Percentiles rank a stretch among this genome's conserved stretches.
phyloP scores from a whole-genome alignment of 768 basidiomycete genomes.

The Postia placenta region DNA sequence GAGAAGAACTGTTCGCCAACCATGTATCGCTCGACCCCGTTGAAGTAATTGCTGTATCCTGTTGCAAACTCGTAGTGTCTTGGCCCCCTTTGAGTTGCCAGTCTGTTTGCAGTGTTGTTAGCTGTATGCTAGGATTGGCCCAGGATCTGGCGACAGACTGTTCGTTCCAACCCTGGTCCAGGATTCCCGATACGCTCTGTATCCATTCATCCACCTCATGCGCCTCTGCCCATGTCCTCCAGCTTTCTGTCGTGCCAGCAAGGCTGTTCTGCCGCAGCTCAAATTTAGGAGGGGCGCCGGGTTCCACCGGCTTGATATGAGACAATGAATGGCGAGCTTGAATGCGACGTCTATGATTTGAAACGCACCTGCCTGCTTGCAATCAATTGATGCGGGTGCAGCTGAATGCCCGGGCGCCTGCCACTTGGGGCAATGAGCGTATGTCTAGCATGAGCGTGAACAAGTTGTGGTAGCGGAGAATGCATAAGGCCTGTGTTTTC shows the following conservation, averaged over 20 bases:
- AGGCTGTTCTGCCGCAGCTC: conserved; percentile 71
- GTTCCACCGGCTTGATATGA: conserved; percentile 61
- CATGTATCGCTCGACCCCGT: conserved; percentile 66
- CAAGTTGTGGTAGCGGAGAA: conserved; percentile 71
- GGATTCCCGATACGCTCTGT: conserved; percentile 80
- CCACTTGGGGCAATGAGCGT: conserved; percentile 46
- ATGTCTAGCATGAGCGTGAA: conserved; percentile 75
- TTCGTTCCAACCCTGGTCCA: conserved; percentile 85
- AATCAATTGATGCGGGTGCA: conserved; percentile 86
- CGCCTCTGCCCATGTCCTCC: conserved; percentile 74
- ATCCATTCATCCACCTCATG: conserved; percentile 93
- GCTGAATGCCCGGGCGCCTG: conserved; percentile 53
- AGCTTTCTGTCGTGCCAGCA: conserved; percentile 68
- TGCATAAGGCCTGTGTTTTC: conserved; percentile 72
- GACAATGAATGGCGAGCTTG: too few relatives aligned
- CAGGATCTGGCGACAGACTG: conserved; percentile 49
- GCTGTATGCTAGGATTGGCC: not conserved
- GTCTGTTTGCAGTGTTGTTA: not conserved
- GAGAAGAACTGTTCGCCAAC: conserved; percentile 89
- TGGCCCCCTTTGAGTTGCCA: conserved; percentile 47
- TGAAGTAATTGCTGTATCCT: conserved; percentile 80
- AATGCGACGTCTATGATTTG: not conserved
- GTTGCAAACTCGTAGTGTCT: conserved; percentile 93
- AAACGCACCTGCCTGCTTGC: conserved; percentile 64
- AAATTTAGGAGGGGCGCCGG: conserved; percentile 57